Base-by-base conservation (phyloP, 495 filamentous ascomycete species). In the Penicillium longicatenatum region DNA sequence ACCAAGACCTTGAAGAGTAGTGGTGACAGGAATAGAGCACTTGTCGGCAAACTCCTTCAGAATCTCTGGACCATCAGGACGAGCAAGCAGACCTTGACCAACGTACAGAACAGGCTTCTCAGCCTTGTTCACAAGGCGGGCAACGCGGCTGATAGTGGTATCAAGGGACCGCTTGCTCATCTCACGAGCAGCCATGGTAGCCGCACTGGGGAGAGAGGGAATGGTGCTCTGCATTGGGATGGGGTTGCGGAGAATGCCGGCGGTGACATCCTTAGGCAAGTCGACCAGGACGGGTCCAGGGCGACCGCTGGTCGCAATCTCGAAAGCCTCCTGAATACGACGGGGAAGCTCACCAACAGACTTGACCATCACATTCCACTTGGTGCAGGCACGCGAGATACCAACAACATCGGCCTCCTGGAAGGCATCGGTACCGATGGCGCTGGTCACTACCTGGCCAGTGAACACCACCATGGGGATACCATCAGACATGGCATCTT, bases 301-400 rank as follows among this genome's bases (percentile, higher is more conserved):
- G 24, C 84, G 73, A 19, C 83, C 84, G 39, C 74, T 79, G 4
- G 77, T 85, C 16, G 84, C 84, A 54, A 85, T 85, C 66, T 85
- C 82, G 56, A 87, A 87, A 14, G 84, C 84, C 63, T 85, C 82
- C 53, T 84, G 83, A 44, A 87, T 86, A 37, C 79, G 72, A 52
- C 77, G 74, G 31, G 84, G 84, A 41, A 87, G 76, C 58, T 85
- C 83, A 20, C 76, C 82, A 50, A 85, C 76, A 50, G 77, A 82
- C 70, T 84, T 84, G 47, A 86, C 82, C 80, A 85, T 82, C 24
- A 82, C 79, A 50, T 86, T 86, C 84, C 84, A 87, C 68, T 86
- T 86, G 31, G 84, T 87, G 65, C 84, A 85, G 37, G 83, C 76
- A 66, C 82, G 73, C 22, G 81, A 81, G 62, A 87, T 83, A 57